These are phyloP conservation scores for Scheffersomyces segobiensis DNA, from an alignment of 1,139 yeast genomes.

Conservation along the genomic window DNA sequence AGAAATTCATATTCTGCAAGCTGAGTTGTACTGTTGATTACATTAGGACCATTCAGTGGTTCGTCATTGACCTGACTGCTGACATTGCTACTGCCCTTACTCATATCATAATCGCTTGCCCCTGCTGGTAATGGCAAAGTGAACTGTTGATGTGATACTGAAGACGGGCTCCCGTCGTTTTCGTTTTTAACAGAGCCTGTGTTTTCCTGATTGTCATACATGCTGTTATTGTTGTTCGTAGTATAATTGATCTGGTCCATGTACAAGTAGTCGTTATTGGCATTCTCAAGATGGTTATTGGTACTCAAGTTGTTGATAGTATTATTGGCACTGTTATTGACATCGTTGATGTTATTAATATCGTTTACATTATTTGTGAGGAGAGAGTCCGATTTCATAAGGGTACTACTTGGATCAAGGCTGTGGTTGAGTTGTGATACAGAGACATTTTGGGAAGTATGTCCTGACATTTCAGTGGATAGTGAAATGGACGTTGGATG, in stretches of 20 bases:
- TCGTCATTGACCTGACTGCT: background rate
- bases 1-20: constrained; percentile 46
- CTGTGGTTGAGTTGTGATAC: background rate
- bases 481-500: background rate
- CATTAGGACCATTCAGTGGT: background rate
- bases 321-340: background rate
- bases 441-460: background rate
- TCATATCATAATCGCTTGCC: background rate
- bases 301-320: background rate
- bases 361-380: background rate
- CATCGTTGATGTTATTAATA: background rate
- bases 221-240: constrained; percentile 8
- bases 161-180: background rate
- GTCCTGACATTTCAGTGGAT: constrained; percentile 1
- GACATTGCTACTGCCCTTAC: background rate
- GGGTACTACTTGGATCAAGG: background rate
- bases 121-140: background rate
- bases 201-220: constrained; percentile 14
- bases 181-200: background rate
- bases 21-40: constrained; percentile 6
- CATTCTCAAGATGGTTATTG: constrained; percentile 5
- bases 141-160: background rate
- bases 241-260: constrained; percentile 18
- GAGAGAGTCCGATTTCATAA: background rate
- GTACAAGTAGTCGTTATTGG: constrained; percentile 23